These are phyloP conservation scores for Pleurotus giganteus DNA, from an alignment of 768 basidiomycete genomes.

Conservation along the genomic window DNA sequence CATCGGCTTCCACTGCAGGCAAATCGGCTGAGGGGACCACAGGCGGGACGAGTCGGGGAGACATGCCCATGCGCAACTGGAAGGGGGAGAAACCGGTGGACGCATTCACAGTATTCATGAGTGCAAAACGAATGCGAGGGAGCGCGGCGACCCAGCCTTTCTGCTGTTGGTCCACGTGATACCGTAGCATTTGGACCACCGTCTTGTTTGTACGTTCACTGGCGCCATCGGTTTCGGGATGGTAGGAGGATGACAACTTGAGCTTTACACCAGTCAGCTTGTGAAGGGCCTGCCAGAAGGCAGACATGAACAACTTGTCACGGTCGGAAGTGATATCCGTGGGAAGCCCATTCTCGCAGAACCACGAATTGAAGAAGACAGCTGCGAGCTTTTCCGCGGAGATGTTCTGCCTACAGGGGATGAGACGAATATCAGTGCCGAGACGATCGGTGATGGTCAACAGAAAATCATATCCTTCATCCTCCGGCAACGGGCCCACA, in stretches of 20 bases:
- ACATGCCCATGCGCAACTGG: slow-evolving; percentile 21
- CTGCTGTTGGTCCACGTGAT: slow-evolving; percentile 28
- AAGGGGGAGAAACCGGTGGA: slow-evolving; percentile 33
- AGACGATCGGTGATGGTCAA: slow-evolving; percentile 17
- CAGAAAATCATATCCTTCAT: slow-evolving; percentile 26
- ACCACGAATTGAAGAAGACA: slow-evolving; percentile 23
- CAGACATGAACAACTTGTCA: slow-evolving; percentile 20
- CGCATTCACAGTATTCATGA: slow-evolving; percentile 32
- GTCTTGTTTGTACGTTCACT: slow-evolving; percentile 36
- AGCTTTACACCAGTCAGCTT: slow-evolving; percentile 25
- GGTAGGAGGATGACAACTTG: slow-evolving; percentile 32
- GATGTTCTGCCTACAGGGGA: slow-evolving; percentile 3
- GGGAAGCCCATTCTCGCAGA: slow-evolving; percentile 30
- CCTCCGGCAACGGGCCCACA: slow-evolving; percentile 29
- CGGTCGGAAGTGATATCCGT: slow-evolving; percentile 28
- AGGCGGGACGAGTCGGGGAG: slow-evolving; percentile 25
- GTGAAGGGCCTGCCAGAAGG: slow-evolving; percentile 31
- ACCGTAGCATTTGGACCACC: slow-evolving; percentile 25
- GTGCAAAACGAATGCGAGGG: slow-evolving; percentile 24
- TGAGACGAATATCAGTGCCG: slow-evolving; percentile 14
- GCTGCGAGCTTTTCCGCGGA: slow-evolving; percentile 6
- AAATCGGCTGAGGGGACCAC: slow-evolving; percentile 5
- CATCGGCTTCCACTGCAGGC: background rate
- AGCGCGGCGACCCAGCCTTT: slow-evolving; percentile 27
- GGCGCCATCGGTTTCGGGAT: slow-evolving; percentile 37